Conservation (phyloP, 2,329 filamentous ascomycete genomes). For the Alternaria brassicae region DNA sequence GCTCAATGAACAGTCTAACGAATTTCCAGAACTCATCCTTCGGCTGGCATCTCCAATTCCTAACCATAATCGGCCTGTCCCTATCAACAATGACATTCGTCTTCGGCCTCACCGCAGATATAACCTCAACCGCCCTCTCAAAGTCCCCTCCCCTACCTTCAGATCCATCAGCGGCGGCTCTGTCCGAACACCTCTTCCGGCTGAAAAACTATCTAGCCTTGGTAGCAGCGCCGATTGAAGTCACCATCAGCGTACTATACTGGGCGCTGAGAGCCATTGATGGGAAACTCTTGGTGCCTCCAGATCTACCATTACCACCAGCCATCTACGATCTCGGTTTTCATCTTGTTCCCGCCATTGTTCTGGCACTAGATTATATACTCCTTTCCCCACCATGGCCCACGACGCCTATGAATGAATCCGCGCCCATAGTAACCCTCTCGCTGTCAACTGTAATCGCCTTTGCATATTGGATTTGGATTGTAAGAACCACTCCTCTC, state of each 20-base stretch:
- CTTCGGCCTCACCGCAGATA: conserved; percentile 68
- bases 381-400: conserved; percentile 75
- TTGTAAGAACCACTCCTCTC: conserved; percentile 41
- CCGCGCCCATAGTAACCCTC: conserved; percentile 64
- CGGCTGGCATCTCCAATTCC: conserved; percentile 74
- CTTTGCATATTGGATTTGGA: conserved; percentile 77
- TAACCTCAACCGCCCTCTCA: conserved; percentile 44
- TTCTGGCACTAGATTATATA: conserved; percentile 70
- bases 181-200: conserved; percentile 64
- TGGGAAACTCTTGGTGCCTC: conserved; percentile 62
- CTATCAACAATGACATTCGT: conserved; percentile 68
- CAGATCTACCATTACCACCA: conserved; percentile 44
- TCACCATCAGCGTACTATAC: conserved; percentile 74
- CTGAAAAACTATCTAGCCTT: conserved; percentile 73
- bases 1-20: conserved; percentile 11
- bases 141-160: conserved; percentile 29
- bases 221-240: conserved; percentile 71
- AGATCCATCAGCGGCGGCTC: not conserved
- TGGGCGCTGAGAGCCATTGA: conserved; percentile 69
- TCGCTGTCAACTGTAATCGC: conserved; percentile 65
- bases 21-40: conserved; percentile 61
- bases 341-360: conserved; percentile 66
- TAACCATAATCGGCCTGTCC: conserved; percentile 75
- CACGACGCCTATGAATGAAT: conserved; percentile 57
- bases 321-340: conserved; percentile 59